Base-by-base conservation (phyloP, 2,329 filamentous ascomycete species). In the Venturia aucupariae region DNA sequence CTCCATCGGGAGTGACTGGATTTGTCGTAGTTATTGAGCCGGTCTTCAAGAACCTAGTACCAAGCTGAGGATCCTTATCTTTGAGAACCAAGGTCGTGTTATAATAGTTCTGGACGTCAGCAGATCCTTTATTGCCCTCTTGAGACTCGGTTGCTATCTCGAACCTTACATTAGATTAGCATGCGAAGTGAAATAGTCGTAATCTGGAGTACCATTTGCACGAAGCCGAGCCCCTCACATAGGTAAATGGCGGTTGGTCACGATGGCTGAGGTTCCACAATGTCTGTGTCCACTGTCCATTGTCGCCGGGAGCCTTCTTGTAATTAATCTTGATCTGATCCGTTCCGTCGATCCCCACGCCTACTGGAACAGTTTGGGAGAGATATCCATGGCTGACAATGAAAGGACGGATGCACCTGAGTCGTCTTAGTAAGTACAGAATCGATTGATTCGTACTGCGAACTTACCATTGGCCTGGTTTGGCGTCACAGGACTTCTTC, bases 1-100 rank as follows among this genome's bases (percentile, higher is more conserved):
- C 67, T n/a, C 60, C 61, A 42, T 68, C 66, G 0, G 38, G 46
- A 24, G 66, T 66, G 17, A 42, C 24, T 41, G 51, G 62, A 39
- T 64, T 59, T 11, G 46, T 64, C 17, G 51, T 30, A 15, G 54
- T 55, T 27, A 64, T 64, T 24, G 27, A 27, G 2, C 46, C 46
- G 7, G 61, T 48, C 41, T 38, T 62, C 4, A 32, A 1, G n/a
- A 64, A 59, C n/a, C 17, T 55, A 4, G 32, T 30, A 11, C 62
- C 51, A 39, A 64, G 46, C 19, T 44, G 8, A n/a, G 62, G 62
- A 19, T 64, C 62, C 2, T 48, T 48, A 4, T 64, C 24, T n/a
- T 57, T 57, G n/a, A 64, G 48, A 32, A 51, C 32, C 7, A 64
- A 11, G 2, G 62, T 64, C n/a, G 51, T 59, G 38, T 64, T 64